Conservation (phyloP, 306 rosid genomes). For the Carpinus viminea region DNA sequence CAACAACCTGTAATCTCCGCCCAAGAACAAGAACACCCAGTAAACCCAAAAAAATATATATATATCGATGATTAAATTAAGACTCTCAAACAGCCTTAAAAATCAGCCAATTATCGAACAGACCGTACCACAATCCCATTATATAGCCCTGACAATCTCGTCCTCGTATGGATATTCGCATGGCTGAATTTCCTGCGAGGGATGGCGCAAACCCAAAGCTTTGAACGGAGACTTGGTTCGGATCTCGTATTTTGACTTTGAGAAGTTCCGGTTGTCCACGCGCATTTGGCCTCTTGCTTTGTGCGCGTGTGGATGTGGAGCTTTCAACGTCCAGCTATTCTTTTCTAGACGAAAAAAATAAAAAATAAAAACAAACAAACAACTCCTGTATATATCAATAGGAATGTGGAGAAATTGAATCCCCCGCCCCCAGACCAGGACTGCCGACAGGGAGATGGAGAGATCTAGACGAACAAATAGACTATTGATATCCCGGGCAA, state of each 20-base stretch:
- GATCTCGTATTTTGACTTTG: constrained; percentile 60
- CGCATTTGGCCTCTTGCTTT: constrained; percentile 39
- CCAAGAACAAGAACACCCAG: constrained; percentile 21
- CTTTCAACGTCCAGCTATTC: constrained; percentile 15
- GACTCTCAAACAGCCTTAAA: constrained; percentile 12
- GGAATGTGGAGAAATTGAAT: background rate
- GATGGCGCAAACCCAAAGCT: constrained; percentile 8
- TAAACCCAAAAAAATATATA: constrained; percentile 31
- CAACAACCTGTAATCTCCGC: constrained; percentile 36
- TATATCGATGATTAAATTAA: background rate
- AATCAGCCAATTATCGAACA: constrained; percentile 19
- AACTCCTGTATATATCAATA: background rate
- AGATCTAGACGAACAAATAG: background rate
- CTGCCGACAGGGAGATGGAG: background rate
- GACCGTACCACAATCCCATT: constrained; percentile 25
- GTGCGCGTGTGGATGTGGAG: background rate
- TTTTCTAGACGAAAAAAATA: constrained; percentile 17
- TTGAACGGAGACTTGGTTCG: constrained; percentile 34
- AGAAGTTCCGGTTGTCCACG: constrained; percentile 21
- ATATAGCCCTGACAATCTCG: constrained; percentile 19
- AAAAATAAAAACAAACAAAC: background rate
- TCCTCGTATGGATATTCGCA: constrained; percentile 15
- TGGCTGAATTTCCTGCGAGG: constrained; percentile 22
- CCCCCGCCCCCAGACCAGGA: background rate
- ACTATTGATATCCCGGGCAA: constrained; percentile 55